phyloP scores from a whole-genome alignment of 2,329 filamentous ascomycete species.

The Pseudogymnoascus sp. region DNA sequence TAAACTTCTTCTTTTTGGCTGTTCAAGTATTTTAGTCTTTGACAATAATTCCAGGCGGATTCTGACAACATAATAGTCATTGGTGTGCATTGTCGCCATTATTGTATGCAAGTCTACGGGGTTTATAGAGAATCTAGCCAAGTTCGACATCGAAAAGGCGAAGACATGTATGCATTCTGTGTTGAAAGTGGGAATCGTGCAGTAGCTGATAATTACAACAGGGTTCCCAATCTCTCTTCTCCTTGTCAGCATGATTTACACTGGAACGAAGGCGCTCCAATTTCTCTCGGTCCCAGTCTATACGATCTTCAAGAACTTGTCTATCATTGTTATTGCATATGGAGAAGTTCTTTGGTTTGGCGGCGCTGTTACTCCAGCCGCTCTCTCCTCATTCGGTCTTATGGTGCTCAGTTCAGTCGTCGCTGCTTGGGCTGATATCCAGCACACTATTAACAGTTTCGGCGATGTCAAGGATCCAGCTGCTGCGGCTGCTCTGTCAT shows the following conservation, averaged over 20 bases:
- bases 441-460: conserved; percentile 58
- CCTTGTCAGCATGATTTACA: conserved; percentile 96
- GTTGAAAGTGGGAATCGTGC: conserved; percentile 42
- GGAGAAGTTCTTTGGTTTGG: conserved; percentile 95
- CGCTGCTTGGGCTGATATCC: conserved; percentile 90
- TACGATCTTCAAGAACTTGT: conserved; percentile 97
- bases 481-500: conserved; percentile 67
- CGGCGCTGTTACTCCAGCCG: conserved; percentile 73
- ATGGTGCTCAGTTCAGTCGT: conserved; percentile 90
- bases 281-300: conserved; percentile 93
- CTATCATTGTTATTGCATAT: conserved; percentile 92
- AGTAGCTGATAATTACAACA: conserved; percentile 31
- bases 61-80: conserved; percentile 47
- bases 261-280: conserved; percentile 83
- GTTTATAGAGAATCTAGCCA: conserved; percentile 67
- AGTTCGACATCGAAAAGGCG: conserved; percentile 75
- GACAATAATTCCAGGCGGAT: too few relatives aligned
- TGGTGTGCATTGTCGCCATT: conserved; percentile 78
- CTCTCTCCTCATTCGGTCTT: conserved; percentile 80
- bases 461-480: conserved; percentile 36
- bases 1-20: conserved; percentile 85
- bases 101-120: conserved; percentile 68
- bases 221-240: conserved; percentile 91
- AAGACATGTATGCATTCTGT: conserved; percentile 51
- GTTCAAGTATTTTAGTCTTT: conserved; percentile 64